Conservation (phyloP, 1,284 basidiomycete genomes). For the Sanghuangporus weigelae region DNA sequence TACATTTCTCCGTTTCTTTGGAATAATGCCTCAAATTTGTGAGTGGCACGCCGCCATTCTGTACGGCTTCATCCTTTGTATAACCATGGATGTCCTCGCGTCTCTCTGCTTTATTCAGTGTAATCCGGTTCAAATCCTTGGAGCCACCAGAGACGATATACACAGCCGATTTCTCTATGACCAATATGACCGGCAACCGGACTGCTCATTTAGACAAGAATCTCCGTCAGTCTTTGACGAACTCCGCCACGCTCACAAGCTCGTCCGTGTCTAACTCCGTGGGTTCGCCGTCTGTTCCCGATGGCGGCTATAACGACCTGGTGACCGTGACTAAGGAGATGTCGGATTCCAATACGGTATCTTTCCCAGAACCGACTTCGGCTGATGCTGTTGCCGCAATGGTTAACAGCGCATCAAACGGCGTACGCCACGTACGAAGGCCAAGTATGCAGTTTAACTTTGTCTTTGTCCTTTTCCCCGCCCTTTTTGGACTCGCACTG, state of each 20-base stretch:
- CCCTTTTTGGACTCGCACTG: slow-evolving; percentile 48
- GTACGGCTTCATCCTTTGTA: background rate
- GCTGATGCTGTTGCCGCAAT: slow-evolving; percentile 4
- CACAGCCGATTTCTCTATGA: slow-evolving; percentile 38
- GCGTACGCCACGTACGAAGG: slow-evolving; percentile 30
- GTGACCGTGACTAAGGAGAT: slow-evolving; percentile 15
- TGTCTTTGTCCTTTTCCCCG: slow-evolving; percentile 53
- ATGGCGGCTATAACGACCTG: slow-evolving; percentile 7
- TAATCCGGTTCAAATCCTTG: slow-evolving; percentile 28
- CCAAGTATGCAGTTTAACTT: slow-evolving; percentile 45
- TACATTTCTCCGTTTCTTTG: slow-evolving; percentile 28
- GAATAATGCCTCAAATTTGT: slow-evolving; percentile 30
- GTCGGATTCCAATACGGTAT: background rate
- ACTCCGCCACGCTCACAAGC: background rate
- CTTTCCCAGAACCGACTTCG: background rate
- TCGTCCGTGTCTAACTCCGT: background rate
- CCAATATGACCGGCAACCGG: slow-evolving; percentile 26
- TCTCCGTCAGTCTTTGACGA: slow-evolving; percentile 7
- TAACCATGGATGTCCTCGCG: background rate
- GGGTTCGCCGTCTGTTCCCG: background rate
- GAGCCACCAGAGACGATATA: slow-evolving; percentile 25
- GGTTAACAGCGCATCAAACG: slow-evolving; percentile 20
- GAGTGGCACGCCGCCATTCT: slow-evolving; percentile 18
- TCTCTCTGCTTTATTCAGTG: slow-evolving; percentile 20
- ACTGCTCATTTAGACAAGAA: slow-evolving; percentile 27